phyloP scores from a whole-genome alignment of 208 protist genomes.

The Tetramitus jugosus region DNA sequence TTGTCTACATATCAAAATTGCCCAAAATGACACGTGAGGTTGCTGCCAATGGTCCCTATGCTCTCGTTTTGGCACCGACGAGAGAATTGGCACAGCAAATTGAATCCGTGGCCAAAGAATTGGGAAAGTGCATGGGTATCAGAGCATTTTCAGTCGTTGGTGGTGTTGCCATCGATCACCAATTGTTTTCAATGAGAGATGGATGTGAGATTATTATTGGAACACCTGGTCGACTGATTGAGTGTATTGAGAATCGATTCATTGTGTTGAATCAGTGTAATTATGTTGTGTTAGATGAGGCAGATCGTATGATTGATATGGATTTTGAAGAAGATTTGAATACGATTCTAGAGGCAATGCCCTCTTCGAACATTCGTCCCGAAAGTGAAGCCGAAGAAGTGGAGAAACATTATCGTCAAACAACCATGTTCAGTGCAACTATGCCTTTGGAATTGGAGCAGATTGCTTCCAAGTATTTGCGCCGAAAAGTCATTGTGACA shows the following conservation, averaged over 20 bases:
- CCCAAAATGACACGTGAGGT: conserved; percentile 50
- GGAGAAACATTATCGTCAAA: conserved; percentile 73
- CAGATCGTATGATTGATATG: conserved; percentile 78
- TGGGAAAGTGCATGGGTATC: conserved; percentile 88
- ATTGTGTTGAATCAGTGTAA: conserved; percentile 90
- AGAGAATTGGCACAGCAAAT: conserved; percentile 99
- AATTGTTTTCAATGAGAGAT: conserved; percentile 44
- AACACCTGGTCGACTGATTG: conserved; percentile 93
- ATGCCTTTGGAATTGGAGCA: conserved; percentile 85
- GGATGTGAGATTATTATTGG: conserved; percentile 61
- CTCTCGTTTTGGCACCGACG: conserved; percentile 92
- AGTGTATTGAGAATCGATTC: conserved; percentile 80
- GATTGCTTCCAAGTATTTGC: conserved; percentile 54
- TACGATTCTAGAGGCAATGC: conserved; percentile 57
- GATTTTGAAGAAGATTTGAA: conserved; percentile 45
- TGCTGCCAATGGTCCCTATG: conserved; percentile 88
- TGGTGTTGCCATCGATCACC: conserved; percentile 80
- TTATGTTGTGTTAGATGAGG: conserved; percentile 95
- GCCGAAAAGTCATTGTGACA: conserved; percentile 41
- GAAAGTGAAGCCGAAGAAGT: not conserved
- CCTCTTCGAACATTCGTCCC: conserved; percentile 17
- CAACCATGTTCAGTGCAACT: conserved; percentile 99
- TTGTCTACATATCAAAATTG: conserved; percentile 57
- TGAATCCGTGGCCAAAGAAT: conserved; percentile 93
- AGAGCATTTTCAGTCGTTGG: conserved; percentile 92